phyloP scores from a whole-genome alignment of 2,329 filamentous ascomycete species.

The Aspergillus awamori region DNA sequence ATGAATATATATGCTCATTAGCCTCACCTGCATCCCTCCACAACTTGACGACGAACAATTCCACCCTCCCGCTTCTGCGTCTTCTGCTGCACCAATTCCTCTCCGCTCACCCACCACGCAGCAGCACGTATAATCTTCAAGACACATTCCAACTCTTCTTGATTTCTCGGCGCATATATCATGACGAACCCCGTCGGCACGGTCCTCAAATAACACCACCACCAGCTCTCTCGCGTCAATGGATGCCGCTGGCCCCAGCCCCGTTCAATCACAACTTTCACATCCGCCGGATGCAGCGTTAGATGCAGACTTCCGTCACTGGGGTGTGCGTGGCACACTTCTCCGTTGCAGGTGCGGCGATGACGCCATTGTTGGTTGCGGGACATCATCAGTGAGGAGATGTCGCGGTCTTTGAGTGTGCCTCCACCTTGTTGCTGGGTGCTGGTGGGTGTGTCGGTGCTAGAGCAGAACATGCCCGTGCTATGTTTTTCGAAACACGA shows the following conservation, averaged over 20 bases:
- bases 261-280: conserved; percentile 68
- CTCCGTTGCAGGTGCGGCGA: conserved; percentile 59
- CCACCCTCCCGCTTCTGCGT: not conserved
- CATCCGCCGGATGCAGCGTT: conserved; percentile 77
- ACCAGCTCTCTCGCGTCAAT: conserved; percentile 56
- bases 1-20: not conserved
- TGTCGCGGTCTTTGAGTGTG: not conserved
- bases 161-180: conserved; percentile 76
- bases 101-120: conserved; percentile 61
- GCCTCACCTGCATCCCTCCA: not conserved
- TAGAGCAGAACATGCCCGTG: conserved; percentile 68
- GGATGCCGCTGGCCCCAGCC: conserved; percentile 77
- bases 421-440: not conserved
- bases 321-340: conserved; percentile 79
- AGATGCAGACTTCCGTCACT: conserved; percentile 77
- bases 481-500: conserved; percentile 84
- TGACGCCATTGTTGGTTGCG: conserved; percentile 7
- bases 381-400: not conserved
- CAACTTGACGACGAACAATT: not conserved
- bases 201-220: conserved; percentile 63
- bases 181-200: conserved; percentile 77
- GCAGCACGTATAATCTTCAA: conserved; percentile 72
- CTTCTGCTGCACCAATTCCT: conserved; percentile 11
- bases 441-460: not conserved
- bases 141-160: conserved; percentile 68